Base-by-base conservation (phyloP, 148 eudicot species). In the Selenicereus undatus region DNA sequence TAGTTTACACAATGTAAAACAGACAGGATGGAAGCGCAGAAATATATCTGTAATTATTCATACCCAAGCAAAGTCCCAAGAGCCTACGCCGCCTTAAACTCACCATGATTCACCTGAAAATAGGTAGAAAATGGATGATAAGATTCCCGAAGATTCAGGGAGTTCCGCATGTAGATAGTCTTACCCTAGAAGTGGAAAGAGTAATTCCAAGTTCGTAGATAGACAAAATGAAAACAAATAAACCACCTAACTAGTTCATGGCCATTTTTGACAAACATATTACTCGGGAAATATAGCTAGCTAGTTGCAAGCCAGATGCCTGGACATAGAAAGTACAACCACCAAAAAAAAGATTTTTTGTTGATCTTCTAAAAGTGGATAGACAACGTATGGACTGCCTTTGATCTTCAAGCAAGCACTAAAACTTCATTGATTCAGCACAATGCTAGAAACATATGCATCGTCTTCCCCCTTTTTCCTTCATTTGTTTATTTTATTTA, bases 41-140 rank as follows among this genome's bases (percentile, higher is more conserved):
- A 66, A 66, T 66, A 66, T 12, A 26, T 27, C 17, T 66, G 36
- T 14, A 66, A 1, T 66, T 11, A 51, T 56, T 50, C 80, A 36
- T 83, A 88, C 90, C 87, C 4, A 82, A 77, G 81, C 84, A 80
- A 54, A 83, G 82, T 52, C 90, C 90, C 81, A 88, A 82, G 27
- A 84, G 87, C 73, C 82, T 84, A n/a, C 88, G 88, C 74, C 88
- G 71, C 72, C 90, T 84, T 86, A 88, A 79, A 84, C 90, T 88
- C 81, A 88, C 90, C 90, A 88, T 88, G 27, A 54, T 84, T 79
- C 77, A 78, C 78, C 86, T 82, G 78, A 29, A 73, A 62, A 16
- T 58, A 27, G 10, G 24, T 26, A 58, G 20, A 76, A 39, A n/a
- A 56, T 5, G 69, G 8, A n/a, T 52, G 21, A 68, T 73, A 16